Percentiles rank a stretch among this genome's conserved stretches.
Evolutionary conservation across 1,284 basidiomycete genomes (phyloP).

Genomic region (Ganoderma resinaceum): DNA sequence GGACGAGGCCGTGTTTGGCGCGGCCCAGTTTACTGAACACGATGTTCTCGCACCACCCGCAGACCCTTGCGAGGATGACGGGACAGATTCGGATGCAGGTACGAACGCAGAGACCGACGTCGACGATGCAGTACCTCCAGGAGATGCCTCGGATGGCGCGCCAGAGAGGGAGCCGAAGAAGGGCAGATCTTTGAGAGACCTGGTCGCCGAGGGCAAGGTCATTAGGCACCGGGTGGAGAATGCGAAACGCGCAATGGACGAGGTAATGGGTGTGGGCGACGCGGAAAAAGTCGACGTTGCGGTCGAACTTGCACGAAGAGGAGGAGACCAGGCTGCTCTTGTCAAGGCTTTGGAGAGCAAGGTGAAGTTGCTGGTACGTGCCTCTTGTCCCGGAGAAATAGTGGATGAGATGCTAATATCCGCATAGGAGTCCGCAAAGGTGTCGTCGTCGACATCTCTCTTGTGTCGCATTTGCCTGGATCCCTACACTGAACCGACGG

Average conservation of each 20-base stretch:
- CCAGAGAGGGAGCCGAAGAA: conserved; percentile 18
- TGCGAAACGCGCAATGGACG: conserved; percentile 49
- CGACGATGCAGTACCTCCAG: conserved; percentile 42
- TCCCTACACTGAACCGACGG: conserved; percentile 76
- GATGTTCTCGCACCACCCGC: conserved; percentile 55
- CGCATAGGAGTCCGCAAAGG: conserved; percentile 52
- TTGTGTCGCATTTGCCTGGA: conserved; percentile 82
- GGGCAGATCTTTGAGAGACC: conserved; percentile 51
- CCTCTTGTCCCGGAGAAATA: neutral
- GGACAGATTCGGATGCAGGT: conserved; percentile 32
- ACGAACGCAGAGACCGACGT: conserved; percentile 49
- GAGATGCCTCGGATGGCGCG: conserved; percentile 32
- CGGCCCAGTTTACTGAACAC: conserved; percentile 74
- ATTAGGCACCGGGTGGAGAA: conserved; percentile 43
- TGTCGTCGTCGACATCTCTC: conserved; percentile 53
- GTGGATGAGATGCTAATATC: neutral
- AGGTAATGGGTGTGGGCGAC: conserved; percentile 52
- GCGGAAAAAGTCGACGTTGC: conserved; percentile 56
- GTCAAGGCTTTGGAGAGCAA: conserved; percentile 67
- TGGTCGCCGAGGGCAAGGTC: conserved; percentile 59
- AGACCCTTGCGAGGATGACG: conserved; percentile 19
- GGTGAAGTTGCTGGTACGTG: conserved; percentile 60
- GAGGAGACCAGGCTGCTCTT: conserved; percentile 54
- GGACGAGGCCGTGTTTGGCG: conserved; percentile 69
- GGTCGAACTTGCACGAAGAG: conserved; percentile 54